Conservation (phyloP, 2,329 filamentous ascomycete species). For the Hypoxylon sp. region DNA sequence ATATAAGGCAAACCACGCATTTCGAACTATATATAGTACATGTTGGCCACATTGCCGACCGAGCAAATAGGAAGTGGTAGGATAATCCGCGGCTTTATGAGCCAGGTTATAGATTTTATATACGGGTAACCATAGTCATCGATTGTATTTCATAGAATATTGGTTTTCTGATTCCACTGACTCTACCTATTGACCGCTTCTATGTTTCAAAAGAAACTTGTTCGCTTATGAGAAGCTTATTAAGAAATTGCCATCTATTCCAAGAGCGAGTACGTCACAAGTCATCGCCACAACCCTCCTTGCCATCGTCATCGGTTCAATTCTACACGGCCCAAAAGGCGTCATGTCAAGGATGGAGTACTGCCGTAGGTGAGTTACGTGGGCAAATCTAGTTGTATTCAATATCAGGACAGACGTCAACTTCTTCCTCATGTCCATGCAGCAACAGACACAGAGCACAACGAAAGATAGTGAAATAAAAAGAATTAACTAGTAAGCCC, state of each 20-base stretch:
- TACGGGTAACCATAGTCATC: neutral
- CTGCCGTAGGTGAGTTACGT: neutral
- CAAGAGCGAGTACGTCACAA: neutral
- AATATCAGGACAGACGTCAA: too few relatives aligned
- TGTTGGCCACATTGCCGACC: neutral
- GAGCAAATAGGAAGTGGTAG: slow-evolving; percentile 16
- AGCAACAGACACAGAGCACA: slow-evolving; percentile 2
- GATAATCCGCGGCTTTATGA: slow-evolving; percentile 4
- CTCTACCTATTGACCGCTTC: too few relatives aligned
- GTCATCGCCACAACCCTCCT: neutral
- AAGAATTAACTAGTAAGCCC: slow-evolving; percentile 1
- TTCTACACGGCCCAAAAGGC: neutral
- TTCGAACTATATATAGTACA: slow-evolving; percentile 26
- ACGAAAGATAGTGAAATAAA: slow-evolving; percentile 1
- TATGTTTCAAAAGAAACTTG: neutral
- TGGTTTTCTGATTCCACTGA: neutral
- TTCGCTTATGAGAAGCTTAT: slow-evolving; percentile 1
- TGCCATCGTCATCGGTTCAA: neutral
- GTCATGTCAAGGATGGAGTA: neutral
- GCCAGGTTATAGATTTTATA: neutral
- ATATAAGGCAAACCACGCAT: slow-evolving; percentile 24
- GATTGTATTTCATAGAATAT: neutral
- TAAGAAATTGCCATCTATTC: neutral
- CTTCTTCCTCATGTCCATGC: slow-evolving; percentile 12
- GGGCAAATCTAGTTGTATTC: neutral